Conservation (phyloP, 371 early-diverging fungal species). For the Choanephora cucurbitarum region DNA sequence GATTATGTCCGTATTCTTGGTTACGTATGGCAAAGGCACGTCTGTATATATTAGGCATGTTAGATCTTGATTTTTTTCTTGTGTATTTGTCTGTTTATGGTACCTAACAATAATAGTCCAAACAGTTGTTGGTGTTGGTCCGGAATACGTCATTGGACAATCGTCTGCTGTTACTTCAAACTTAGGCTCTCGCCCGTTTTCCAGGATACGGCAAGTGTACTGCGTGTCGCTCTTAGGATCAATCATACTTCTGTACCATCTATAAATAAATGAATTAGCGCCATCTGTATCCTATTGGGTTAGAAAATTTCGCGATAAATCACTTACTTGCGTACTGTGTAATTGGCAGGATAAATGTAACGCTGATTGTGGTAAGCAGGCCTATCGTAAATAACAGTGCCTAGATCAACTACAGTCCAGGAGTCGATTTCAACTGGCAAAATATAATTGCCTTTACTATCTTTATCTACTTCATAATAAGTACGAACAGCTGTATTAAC, state of each 20-base stretch:
- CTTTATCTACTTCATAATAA: conserved; percentile 60
- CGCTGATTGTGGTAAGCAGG: conserved; percentile 88
- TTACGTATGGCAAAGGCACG: conserved; percentile 70
- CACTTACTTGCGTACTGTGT: conserved; percentile 60
- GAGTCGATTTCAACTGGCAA: conserved; percentile 85
- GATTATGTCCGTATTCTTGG: conserved; percentile 79
- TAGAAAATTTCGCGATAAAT: not conserved
- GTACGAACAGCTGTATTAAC: conserved; percentile 41
- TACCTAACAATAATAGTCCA: conserved; percentile 57
- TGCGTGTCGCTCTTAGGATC: conserved; percentile 68
- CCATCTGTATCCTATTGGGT: not conserved
- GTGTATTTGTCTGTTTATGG: conserved; percentile 1
- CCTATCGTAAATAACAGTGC: conserved; percentile 77
- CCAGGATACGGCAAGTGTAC: conserved; percentile 81
- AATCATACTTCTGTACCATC: conserved; percentile 79
- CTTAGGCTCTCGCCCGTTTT: conserved; percentile 80
- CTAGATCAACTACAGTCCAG: conserved; percentile 75
- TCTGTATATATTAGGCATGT: conserved; percentile 16
- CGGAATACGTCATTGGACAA: conserved; percentile 46
- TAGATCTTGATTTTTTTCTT: not conserved
- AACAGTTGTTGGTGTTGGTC: conserved; percentile 56
- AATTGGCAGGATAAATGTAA: conserved; percentile 93
- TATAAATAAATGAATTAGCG: conserved; percentile 12
- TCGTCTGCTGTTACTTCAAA: conserved; percentile 58
- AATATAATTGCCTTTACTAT: conserved; percentile 71